Percentiles rank a stretch among this genome's conserved stretches.
Conservation (phyloP, 345 rosid species). For the Aurinia saxatilis region DNA sequence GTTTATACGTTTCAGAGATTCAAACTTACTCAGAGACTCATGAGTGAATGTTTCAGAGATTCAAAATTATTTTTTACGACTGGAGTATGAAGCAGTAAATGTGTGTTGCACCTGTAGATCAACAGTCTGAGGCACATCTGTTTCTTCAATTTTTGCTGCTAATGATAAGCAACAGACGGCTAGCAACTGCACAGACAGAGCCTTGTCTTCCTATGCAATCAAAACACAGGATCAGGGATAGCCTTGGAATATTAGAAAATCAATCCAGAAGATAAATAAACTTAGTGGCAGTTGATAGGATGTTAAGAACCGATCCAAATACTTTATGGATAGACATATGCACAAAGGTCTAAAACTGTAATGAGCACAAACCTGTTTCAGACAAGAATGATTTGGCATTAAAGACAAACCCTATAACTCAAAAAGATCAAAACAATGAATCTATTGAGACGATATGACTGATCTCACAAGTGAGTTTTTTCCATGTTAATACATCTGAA, state of each 20-base stretch:
- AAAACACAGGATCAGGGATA: neutral
- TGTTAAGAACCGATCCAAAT: conserved; percentile 64
- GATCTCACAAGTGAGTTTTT: neutral
- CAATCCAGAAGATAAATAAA: conserved; percentile 15
- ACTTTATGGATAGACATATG: conserved; percentile 50
- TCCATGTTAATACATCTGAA: conserved; percentile 2
- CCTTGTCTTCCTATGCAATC: conserved; percentile 42
- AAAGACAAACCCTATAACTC: conserved; percentile 15
- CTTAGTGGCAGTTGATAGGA: conserved; percentile 62
- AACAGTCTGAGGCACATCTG: no score
- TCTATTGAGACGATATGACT: conserved; percentile 16
- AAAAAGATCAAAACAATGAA: conserved; percentile 7
- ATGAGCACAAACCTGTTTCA: conserved; percentile 53
- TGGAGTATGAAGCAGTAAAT: no score
- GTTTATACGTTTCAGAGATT: no score
- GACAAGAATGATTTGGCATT: conserved; percentile 8
- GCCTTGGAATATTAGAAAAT: neutral
- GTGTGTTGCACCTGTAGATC: no score
- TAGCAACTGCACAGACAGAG: conserved; percentile 61
- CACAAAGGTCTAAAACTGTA: conserved; percentile 49
- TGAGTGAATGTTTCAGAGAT: no score
- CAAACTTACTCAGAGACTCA: no score
- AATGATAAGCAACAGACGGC: no score
- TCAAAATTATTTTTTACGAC: no score
- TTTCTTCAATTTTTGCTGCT: no score